Percentiles rank a stretch among this genome's conserved stretches.
These are phyloP conservation scores for Paraglomus brasilianum DNA, from an alignment of 192 early-diverging fungal genomes.

Conservation along the genomic window DNA sequence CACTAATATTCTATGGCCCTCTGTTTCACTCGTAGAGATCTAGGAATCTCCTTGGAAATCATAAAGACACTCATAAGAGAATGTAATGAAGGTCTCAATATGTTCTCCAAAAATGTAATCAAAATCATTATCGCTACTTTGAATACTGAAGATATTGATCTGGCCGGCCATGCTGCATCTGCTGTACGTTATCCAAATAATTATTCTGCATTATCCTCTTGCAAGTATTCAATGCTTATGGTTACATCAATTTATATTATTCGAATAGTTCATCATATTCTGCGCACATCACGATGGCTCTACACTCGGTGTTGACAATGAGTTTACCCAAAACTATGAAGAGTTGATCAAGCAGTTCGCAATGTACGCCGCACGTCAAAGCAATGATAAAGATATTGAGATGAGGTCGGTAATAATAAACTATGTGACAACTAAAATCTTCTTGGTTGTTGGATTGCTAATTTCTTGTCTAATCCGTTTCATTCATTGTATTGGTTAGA, in stretches of 20 bases:
- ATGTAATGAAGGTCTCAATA: slow-evolving; percentile 73
- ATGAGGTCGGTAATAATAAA: slow-evolving; percentile 30
- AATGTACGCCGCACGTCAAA: slow-evolving; percentile 37
- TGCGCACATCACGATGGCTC: slow-evolving; percentile 68
- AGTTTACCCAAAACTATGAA: slow-evolving; percentile 58
- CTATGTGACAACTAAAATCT: not conserved
- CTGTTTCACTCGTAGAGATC: slow-evolving; percentile 44
- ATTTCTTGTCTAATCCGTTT: not conserved
- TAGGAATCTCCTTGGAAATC: slow-evolving; percentile 71
- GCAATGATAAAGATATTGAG: slow-evolving; percentile 26
- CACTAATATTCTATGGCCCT: slow-evolving; percentile 7
- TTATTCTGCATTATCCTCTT: slow-evolving; percentile 11
- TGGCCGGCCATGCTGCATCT: slow-evolving; percentile 57
- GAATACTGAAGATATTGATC: slow-evolving; percentile 54
- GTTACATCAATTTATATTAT: slow-evolving; percentile 1
- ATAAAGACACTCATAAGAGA: slow-evolving; percentile 67
- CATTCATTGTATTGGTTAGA: slow-evolving; percentile 16
- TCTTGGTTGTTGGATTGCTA: not conserved
- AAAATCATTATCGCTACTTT: slow-evolving; percentile 64
- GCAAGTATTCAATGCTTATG: not conserved
- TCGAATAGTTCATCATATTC: slow-evolving; percentile 64
- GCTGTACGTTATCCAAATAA: slow-evolving; percentile 45
- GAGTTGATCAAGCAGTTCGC: slow-evolving; percentile 56
- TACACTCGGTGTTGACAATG: slow-evolving; percentile 67
- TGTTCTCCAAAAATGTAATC: slow-evolving; percentile 81